Conservation (phyloP, 2,329 filamentous ascomycete genomes). For the Cyanodermella asteris region DNA sequence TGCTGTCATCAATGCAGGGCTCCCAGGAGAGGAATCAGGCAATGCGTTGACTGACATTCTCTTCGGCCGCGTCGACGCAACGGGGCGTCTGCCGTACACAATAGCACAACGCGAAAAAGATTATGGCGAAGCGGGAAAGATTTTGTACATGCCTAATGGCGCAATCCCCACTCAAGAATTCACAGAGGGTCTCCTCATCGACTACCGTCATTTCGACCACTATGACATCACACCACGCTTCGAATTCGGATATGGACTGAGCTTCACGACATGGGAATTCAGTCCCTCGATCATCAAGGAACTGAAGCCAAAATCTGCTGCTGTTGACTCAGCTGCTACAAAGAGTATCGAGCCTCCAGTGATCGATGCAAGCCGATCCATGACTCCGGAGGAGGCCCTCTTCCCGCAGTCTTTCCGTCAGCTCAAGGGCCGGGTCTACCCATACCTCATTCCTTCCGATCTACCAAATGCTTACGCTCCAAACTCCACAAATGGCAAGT, state of each 20-base stretch:
- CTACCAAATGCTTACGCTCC: slow-evolving; percentile 25
- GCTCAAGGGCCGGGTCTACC: slow-evolving; percentile 50
- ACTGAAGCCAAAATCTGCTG: slow-evolving; percentile 25
- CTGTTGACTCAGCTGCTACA: too few relatives aligned
- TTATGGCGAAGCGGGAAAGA: slow-evolving; percentile 49
- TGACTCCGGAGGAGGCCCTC: slow-evolving; percentile 32
- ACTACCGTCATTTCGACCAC: slow-evolving; percentile 79
- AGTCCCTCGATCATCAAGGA: slow-evolving; percentile 27
- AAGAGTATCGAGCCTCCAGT: slow-evolving; percentile 32
- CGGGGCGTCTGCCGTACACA: slow-evolving; percentile 72
- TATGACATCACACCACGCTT: slow-evolving; percentile 51
- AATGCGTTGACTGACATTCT: slow-evolving; percentile 60
- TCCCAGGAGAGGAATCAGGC: slow-evolving; percentile 73
- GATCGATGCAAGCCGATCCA: slow-evolving; percentile 27
- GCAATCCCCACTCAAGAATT: slow-evolving; percentile 65
- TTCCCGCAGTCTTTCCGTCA: slow-evolving; percentile 39
- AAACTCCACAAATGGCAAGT: slow-evolving; percentile 14
- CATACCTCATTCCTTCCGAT: too few relatives aligned
- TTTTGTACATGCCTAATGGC: slow-evolving; percentile 48
- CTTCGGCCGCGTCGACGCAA: slow-evolving; percentile 56
- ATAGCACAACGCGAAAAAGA: slow-evolving; percentile 54
- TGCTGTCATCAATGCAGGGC: slow-evolving; percentile 59
- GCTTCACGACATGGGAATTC: slow-evolving; percentile 54
- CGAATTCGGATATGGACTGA: slow-evolving; percentile 70
- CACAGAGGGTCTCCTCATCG: slow-evolving; percentile 61